Evolutionary conservation across 2,329 filamentous ascomycete genomes (phyloP).

Genomic region (Fusarium staphyleae): DNA sequence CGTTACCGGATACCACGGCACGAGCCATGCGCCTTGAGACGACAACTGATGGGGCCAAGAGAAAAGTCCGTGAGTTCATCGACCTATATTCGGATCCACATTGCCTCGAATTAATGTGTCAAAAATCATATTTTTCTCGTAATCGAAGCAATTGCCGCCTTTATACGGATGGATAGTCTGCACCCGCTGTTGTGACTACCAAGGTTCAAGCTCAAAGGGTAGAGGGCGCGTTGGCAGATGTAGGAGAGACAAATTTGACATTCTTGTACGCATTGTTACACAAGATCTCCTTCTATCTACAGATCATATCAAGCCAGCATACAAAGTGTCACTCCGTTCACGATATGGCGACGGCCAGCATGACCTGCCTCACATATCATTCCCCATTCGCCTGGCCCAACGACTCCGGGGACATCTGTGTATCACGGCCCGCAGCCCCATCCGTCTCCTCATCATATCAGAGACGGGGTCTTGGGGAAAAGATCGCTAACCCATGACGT

Average conservation of each 20-base stretch:
- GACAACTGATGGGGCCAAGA: conserved; percentile 5
- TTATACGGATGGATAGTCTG: too few relatives aligned
- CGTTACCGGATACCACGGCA: conserved; percentile 20
- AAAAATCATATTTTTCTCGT: conserved; percentile 31
- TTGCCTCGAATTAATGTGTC: conserved; percentile 23
- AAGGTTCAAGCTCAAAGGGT: not conserved
- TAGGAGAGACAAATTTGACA: conserved; percentile 8
- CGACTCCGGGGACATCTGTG: not conserved
- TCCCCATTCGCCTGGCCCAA: not conserved
- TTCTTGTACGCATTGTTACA: too few relatives aligned
- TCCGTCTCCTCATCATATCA: conserved; percentile 1
- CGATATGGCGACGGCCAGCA: too few relatives aligned
- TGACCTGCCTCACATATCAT: too few relatives aligned
- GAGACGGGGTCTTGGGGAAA: conserved; percentile 12
- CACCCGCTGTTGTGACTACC: not conserved
- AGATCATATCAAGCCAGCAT: too few relatives aligned
- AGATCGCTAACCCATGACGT: conserved; percentile 34
- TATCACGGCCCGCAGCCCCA: not conserved
- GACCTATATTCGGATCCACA: conserved; percentile 23
- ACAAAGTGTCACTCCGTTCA: too few relatives aligned
- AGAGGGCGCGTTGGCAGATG: not conserved
- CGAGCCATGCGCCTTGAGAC: not conserved
- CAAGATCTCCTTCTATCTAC: not conserved
- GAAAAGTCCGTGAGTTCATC: not conserved
- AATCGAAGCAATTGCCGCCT: conserved; percentile 19